These are phyloP conservation scores for Papilionanthe hybrid DNA, from an alignment of 116 monocot genomes.

Conservation along the genomic window DNA sequence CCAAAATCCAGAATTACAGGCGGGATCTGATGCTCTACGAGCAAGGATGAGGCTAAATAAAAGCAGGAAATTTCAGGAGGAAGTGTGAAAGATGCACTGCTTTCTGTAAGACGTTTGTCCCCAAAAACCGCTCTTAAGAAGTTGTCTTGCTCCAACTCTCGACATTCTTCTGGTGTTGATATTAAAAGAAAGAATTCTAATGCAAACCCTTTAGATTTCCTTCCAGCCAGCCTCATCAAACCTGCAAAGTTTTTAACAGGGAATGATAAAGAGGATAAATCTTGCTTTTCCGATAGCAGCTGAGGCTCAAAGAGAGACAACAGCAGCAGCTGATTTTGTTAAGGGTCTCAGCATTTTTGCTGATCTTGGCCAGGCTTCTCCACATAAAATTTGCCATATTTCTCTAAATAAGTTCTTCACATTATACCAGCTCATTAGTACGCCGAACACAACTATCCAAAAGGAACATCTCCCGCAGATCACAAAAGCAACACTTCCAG, in stretches of 20 bases:
- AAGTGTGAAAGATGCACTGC: slow-evolving; percentile 10
- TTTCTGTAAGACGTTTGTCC: slow-evolving; percentile 15
- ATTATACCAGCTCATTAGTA: slow-evolving; percentile 51
- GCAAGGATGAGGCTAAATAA: slow-evolving; percentile 13
- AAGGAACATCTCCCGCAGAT: slow-evolving; percentile 18
- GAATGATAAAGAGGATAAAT: slow-evolving; percentile 60
- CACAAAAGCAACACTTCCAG: slow-evolving; percentile 4
- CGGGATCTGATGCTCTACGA: slow-evolving; percentile 7
- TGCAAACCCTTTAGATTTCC: slow-evolving; percentile 53
- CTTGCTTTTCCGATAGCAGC: slow-evolving; percentile 62
- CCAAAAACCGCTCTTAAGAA: slow-evolving; percentile 27
- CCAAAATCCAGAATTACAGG: slow-evolving; percentile 48
- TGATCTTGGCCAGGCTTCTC: slow-evolving; percentile 43
- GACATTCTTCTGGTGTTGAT: slow-evolving; percentile 22
- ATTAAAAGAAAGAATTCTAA: slow-evolving; percentile 39
- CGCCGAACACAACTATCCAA: slow-evolving; percentile 15
- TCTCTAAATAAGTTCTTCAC: slow-evolving; percentile 74
- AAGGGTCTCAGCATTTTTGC: slow-evolving; percentile 88
- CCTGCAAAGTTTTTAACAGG: slow-evolving; percentile 60
- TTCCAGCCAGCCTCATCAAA: slow-evolving; percentile 65
- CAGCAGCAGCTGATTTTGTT: slow-evolving; percentile 59
- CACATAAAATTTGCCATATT: slow-evolving; percentile 37
- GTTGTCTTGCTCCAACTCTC: slow-evolving; percentile 8
- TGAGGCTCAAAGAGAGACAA: slow-evolving; percentile 84
- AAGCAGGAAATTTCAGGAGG: slow-evolving; percentile 22